Base-by-base conservation (phyloP, 2,329 filamentous ascomycete species). In the Cephalotrichum gorgonifer region DNA sequence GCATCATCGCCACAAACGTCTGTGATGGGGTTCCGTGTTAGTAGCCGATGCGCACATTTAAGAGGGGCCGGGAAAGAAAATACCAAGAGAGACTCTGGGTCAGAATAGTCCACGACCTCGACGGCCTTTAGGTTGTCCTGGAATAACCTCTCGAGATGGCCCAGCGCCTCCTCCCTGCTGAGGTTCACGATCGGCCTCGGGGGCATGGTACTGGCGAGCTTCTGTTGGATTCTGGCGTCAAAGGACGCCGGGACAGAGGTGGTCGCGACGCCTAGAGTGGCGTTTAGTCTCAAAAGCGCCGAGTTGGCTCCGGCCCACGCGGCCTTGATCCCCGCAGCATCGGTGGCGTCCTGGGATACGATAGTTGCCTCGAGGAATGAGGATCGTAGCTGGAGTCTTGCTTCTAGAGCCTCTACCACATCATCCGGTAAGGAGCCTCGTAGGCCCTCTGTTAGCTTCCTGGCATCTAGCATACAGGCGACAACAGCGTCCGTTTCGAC, bases 141-240 rank as follows among this genome's bases (percentile, higher is more conserved):
- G 53, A 85, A 86, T 26, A 96, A 67, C 42, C 81, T 78, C 50
- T 75, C 75, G 53, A 96, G 73, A 56, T 87, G 83, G 20, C 68
- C 68, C 54, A 85, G 77, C 0, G 89, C 86, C 57, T 88, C 82
- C 14, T 83, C 77, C 56, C 87, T 85, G 25, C 77, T 79, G 3
- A 90, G 71, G 48, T 88, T 76, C 11, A 96, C 86, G 57, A 96
- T 91, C 0, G 91, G 90, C 8, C 91, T 79, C 7, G 93, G 93
- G 4, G 93, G 93, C 58, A 96, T 90, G 1, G 89, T 96, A 56
- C 89, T 96, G 1, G 93, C 90, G 28, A 98, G 73, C 54, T 85
- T 85, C n/a, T 90, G 79, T 61, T 98, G 93, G 33, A 97, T 76
- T 61, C 95, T 95, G 23, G 81, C 79, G 57, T 88, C 96, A 63